Evolutionary conservation across 208 protist species (phyloP), one percentile per base, ranked within the genome.

Genomic region (Acanthamoeba triangularis): DNA sequence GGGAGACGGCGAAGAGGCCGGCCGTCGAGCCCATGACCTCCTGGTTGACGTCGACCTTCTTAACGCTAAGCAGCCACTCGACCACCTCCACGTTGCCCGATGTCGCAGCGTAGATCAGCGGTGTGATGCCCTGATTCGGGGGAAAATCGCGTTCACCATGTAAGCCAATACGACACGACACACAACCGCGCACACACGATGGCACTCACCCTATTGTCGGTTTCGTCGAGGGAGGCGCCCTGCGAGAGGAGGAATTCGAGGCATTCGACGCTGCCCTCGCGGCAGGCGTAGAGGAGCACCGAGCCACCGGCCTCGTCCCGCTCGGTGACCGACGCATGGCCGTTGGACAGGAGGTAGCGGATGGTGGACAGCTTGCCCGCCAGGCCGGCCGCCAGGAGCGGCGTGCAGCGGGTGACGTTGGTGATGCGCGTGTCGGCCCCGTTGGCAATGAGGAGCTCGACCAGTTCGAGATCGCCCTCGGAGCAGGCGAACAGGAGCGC

Each of bases 401-500:
- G 78, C 41, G 78, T 63, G 49, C 33, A 87, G 78, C 78, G 47
- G 78, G 61, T 87, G 28, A 6, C 0, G 78, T 87, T 87, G n/a
- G 49, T 23, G 47, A 28, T 20, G 78, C 78, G 78, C 28, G 78
- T 23, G 78, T 87, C 33, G 78, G 78, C 78, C 10, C 78, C 49
- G 30, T 87, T 7, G 14, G 7, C 10, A 47, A 87, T 87, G 14
- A 87, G 78, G 10, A 87, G 78, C 47, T 87, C 7, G 6, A 87
- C 78, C 6, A 87, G 78, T 13, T 87, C 78, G 41, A 87, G 47
- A 6, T 54, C 41, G 78, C 78, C 78, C 52, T 61, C 78, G 28
- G 78, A 54, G 78, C 78, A 87, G 47, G 78, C 78, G 52, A 63
- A 87, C n/a, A 87, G 78, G n/a, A 87, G 41, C 49, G 78, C 47